Conservation (phyloP, 257 asterid genomes). For the Ajuga chamaepitys region DNA sequence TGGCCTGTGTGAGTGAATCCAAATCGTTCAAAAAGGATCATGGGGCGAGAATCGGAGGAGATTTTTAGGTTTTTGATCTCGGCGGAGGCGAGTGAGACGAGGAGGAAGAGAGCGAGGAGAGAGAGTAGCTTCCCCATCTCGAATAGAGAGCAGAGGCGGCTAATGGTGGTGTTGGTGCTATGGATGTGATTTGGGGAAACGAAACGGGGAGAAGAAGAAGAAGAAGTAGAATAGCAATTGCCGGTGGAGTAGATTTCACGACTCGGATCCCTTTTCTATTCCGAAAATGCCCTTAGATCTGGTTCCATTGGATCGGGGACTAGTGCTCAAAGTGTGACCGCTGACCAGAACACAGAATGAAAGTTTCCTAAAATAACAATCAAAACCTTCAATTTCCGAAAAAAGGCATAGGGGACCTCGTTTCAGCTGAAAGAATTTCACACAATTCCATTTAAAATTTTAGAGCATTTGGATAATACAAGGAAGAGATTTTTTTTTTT, state of each 20-base stretch:
- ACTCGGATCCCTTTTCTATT: neutral
- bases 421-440: no score
- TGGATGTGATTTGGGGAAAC: neutral
- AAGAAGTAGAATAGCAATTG: no score
- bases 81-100: slow-evolving; percentile 40
- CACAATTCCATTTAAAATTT: no score
- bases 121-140: slow-evolving; percentile 50
- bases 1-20: slow-evolving; percentile 94
- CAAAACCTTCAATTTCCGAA: neutral
- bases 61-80: slow-evolving; percentile 78
- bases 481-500: no score
- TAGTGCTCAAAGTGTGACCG: slow-evolving; percentile 14
- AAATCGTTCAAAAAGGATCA: slow-evolving; percentile 88
- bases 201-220: slow-evolving; percentile 1
- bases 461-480: no score
- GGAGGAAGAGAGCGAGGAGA: slow-evolving; percentile 34
- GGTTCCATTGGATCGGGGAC: slow-evolving; percentile 13
- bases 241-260: slow-evolving; percentile 19
- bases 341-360: neutral
- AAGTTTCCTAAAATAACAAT: neutral
- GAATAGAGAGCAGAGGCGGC: slow-evolving; percentile 5
- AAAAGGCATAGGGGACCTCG: no score
- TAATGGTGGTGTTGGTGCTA: slow-evolving; percentile 1
- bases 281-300: slow-evolving; percentile 29
- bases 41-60: slow-evolving; percentile 59